Conservation (phyloP, 2,329 filamentous ascomycete species). For the Venturiaceae sp. region DNA sequence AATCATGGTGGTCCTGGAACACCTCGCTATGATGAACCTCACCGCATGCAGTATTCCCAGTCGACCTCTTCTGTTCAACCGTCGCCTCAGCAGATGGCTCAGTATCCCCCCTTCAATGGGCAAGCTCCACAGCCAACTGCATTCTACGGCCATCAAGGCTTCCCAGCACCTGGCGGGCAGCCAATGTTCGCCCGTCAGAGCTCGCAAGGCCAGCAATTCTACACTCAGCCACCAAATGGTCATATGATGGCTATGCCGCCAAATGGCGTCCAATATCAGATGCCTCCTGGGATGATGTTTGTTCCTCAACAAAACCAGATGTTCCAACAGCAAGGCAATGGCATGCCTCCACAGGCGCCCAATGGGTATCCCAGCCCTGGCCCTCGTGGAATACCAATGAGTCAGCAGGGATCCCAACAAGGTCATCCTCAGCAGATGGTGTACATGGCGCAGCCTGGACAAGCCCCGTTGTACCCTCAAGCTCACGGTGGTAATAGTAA, state of each 20-base stretch:
- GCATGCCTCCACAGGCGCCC: constrained; percentile 47
- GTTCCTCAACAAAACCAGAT: constrained; percentile 56
- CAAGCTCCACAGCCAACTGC: constrained; percentile 50
- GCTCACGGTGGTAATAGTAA: constrained; percentile 67
- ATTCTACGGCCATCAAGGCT: constrained; percentile 48
- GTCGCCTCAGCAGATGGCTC: constrained; percentile 67
- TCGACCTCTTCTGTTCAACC: constrained; percentile 72
- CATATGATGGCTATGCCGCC: constrained; percentile 72
- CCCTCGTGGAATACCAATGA: constrained; percentile 84
- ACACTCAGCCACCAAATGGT: constrained; percentile 10
- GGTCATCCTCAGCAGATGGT: constrained; percentile 47
- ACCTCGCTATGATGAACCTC: constrained; percentile 67
- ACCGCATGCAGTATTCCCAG: constrained; percentile 78
- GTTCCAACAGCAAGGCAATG: constrained; percentile 47
- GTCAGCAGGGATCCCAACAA: constrained; percentile 86
- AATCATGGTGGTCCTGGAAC: constrained; percentile 55
- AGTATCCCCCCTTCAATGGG: constrained; percentile 59
- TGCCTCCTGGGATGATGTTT: constrained; percentile 74
- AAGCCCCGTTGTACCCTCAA: constrained; percentile 45
- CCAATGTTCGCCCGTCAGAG: constrained; percentile 59
- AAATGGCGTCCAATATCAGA: constrained; percentile 44
- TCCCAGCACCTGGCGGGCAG: constrained; percentile 59
- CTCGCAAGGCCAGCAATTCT: constrained; percentile 47
- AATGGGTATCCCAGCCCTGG: constrained; percentile 91
- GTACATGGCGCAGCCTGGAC: background rate